Percentiles rank a stretch among this genome's conserved stretches.
These are phyloP conservation scores for Pisolithus orientalis DNA, from an alignment of 768 basidiomycete species.

Conservation along the genomic window DNA sequence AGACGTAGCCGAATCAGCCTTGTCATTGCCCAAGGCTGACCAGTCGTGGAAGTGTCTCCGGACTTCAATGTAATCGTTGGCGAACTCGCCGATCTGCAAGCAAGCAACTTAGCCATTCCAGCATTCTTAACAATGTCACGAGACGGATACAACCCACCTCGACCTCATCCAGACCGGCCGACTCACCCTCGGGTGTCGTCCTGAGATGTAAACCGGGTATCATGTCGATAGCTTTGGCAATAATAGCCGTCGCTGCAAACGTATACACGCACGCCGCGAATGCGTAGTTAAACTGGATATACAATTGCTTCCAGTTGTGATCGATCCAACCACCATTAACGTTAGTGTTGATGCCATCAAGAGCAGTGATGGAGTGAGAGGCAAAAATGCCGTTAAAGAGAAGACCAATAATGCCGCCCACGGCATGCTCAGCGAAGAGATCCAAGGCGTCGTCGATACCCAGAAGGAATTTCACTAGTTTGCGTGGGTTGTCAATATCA, in stretches of 20 bases:
- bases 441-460: conserved; percentile 86
- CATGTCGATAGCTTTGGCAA: conserved; percentile 50
- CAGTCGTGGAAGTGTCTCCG: conserved; percentile 62
- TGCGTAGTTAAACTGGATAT: conserved; percentile 67
- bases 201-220: conserved; percentile 57
- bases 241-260: conserved; percentile 52
- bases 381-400: conserved; percentile 73
- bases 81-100: conserved; percentile 59
- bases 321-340: conserved; percentile 69
- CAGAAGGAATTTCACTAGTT: conserved; percentile 59
- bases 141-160: conserved; percentile 40
- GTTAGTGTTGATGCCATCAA: conserved; percentile 59
- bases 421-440: conserved; percentile 88
- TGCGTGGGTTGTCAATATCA: conserved; percentile 6
- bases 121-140: not conserved
- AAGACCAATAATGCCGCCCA: conserved; percentile 77
- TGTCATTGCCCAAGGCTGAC: conserved; percentile 22
- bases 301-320: conserved; percentile 71
- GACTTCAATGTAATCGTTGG: conserved; percentile 65
- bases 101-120: not conserved
- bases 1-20: conserved; percentile 1
- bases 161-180: conserved; percentile 62
- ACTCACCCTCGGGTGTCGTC: conserved; percentile 50
- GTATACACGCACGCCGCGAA: conserved; percentile 52
- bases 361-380: conserved; percentile 49